Base-by-base conservation (phyloP, 164 flowering plant species). In the Pachysandra terminalis region DNA sequence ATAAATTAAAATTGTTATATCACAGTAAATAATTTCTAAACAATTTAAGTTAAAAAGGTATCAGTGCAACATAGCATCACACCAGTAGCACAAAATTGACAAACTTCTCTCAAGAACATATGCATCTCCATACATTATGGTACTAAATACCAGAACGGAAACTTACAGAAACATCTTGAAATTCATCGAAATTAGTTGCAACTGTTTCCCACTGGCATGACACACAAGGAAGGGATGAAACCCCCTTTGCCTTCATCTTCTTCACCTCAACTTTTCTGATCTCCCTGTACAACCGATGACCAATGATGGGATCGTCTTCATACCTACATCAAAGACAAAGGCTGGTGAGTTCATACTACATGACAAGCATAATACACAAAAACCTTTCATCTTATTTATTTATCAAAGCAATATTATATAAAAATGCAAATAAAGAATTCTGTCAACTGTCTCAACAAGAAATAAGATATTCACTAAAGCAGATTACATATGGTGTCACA, bases 141-240 rank as follows among this genome's bases (percentile, higher is more conserved):
- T 32, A 32, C 5, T 3, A 32, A 3, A 32, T 3, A 32, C 37
- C 7, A 7, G 37, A 3, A 32, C 3, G 3, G 37, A 27, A 69
- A 86, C 97, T 87, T 81, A 96, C 99, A 66, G 96, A 85, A 77
- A 96, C 99, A 71, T 89, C 94, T 74, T 84, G 81, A 78, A 96
- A 96, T 76, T 96, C 99, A 78, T 93, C 99, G 23, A 96, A 86
- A 76, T 88, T 96, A 59, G 98, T 87, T 19, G 99, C 97, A 62
- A 96, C 95, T 61, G 99, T 82, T 79, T 96, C 98, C 99, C 99
- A 96, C 74, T 81, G 85, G 68, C 85, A 86, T 69, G 91, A 75
- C 72, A 89, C 68, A 72, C 62, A 70, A 27, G 95, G 86, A 81
- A 82, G 76, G 28, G 83, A 67, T 41, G 85, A 82, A 53, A 84